Base-by-base conservation (phyloP, 305 asterid genomes). In the Andrographis paniculata region DNA sequence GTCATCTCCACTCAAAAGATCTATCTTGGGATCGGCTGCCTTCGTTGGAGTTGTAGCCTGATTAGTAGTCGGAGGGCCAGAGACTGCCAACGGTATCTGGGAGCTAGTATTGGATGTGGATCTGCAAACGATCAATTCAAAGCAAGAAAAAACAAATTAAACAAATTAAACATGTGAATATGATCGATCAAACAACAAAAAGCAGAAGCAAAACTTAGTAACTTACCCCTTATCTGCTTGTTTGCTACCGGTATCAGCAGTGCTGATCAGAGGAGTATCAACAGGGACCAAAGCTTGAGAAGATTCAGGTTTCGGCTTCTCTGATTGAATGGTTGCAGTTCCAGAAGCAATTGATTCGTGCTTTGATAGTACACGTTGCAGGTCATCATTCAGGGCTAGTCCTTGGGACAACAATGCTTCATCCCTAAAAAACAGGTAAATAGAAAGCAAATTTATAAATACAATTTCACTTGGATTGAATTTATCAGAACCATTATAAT, bases 331-430 rank as follows among this genome's bases (percentile, higher is more conserved):
- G 48, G 80, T 30, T 21, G 50, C 16, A 58, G 60, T 66, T 66
- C 95, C 94, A 0, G 96, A 84, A 37, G 94, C 63, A 65, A 84
- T 62, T 52, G 94, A 64, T 62, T 92, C 99, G 36, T 92, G 96
- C 71, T 79, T 92, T 58, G 94, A 87, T 43, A 92, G 64, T 53
- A 81, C 84, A 22, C 84, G 94, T 55, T 92, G 96, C 73, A 92
- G 69, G 69, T 84, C 95, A 65, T 92, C 96, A 65, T 87, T 92
- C 59, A 84, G 72, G 28, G 84, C 73, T 65, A 92, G 72, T 58
- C 95, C 99, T 71, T 83, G 94, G 75, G 91, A 72, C 60, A 92
- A 70, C 43, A 92, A 64, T 17, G 94, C 79, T 61, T 92, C 99
- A 69, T 92, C 99, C 65, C 99, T 87, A 70, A 48, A 70, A 27